Base-by-base conservation (phyloP, 805 yeast species). In the Kluyveromyces dobzhanskii region DNA sequence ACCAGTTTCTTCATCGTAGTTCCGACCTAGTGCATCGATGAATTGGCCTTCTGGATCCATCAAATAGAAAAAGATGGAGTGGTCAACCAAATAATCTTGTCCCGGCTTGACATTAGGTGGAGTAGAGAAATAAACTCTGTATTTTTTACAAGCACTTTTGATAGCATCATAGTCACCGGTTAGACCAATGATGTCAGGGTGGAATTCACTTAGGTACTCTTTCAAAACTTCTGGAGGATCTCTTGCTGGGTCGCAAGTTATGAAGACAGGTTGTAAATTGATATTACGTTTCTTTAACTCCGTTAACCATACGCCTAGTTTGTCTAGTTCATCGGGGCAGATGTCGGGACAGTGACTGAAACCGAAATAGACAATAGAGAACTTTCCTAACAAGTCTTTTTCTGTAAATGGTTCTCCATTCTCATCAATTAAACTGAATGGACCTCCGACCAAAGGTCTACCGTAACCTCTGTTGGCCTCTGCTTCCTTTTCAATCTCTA, bases 1-100 rank as follows among this genome's bases (percentile, higher is more conserved):
- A 19, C 94, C 95, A 44, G 80, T 79, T 16, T 69, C 71, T 18
- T 87, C 88, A 41, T 80, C 85, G 49, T 80, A 85, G 54, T 90
- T 90, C 61, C 95, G 79, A 39, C 98, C 98, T 49, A 90, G 69
- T 5, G 92, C 97, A 59, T 90, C 96, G 35, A 90, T 83, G 56
- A 86, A 92, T 56, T 85, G 78, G 35, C 97, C 98, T 58, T 92
- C 96, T n/a, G 95, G 88, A 59, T 92, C 97, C 97, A 92, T 90
- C 52, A 92, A 67, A 56, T 92, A 92, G 65, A 90, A 90, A 75
- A 92, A 92, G 43, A 92, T 87, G 3, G 97, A 90, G 63, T 92
- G 98, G 58, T 92, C 98, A 24, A 92, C 98, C 44, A 92, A 70
- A 57, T 92, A 92, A 52, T 92, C 96, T 62, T 92, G 95, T 14